These are phyloP conservation scores for Stachybotrys chartarum DNA, from an alignment of 2,329 filamentous ascomycete species.

Conservation along the genomic window DNA sequence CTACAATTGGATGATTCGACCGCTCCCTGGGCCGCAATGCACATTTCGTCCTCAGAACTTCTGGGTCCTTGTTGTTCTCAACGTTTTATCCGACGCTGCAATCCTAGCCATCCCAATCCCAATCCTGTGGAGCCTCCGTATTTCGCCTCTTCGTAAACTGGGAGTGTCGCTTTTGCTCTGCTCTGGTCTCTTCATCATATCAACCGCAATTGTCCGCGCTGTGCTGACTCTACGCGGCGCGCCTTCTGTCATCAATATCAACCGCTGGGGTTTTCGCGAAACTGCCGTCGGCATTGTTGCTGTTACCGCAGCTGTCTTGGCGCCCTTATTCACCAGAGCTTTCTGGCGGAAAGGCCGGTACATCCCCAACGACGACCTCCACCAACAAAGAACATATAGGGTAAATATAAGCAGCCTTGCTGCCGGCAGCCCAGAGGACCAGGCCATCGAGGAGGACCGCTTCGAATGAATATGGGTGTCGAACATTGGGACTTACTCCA, in stretches of 20 bases:
- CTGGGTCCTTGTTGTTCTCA: slow-evolving; percentile 12
- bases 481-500: no score
- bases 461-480: no score
- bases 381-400: no score
- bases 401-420: no score
- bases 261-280: slow-evolving; percentile 1
- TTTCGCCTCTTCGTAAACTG: not conserved
- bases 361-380: no score
- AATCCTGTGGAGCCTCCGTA: slow-evolving; percentile 9
- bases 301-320: not conserved
- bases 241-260: slow-evolving; percentile 16
- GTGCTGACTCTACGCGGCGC: slow-evolving; percentile 10
- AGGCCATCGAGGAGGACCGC: no score
- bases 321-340: not conserved
- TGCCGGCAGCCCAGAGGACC: no score
- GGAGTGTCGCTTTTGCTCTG: slow-evolving; percentile 13
- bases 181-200: slow-evolving; percentile 18
- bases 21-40: slow-evolving; percentile 10
- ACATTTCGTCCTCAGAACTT: slow-evolving; percentile 13
- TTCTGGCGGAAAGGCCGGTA: not conserved
- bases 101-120: slow-evolving; percentile 17
- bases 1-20: slow-evolving; percentile 14
- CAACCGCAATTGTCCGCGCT: slow-evolving; percentile 15
- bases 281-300: not conserved
- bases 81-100: slow-evolving; percentile 14